Percentiles rank a stretch among this genome's conserved stretches.
These are phyloP conservation scores for Fusarium succisae DNA, from an alignment of 2,329 filamentous ascomycete species.

Conservation along the genomic window DNA sequence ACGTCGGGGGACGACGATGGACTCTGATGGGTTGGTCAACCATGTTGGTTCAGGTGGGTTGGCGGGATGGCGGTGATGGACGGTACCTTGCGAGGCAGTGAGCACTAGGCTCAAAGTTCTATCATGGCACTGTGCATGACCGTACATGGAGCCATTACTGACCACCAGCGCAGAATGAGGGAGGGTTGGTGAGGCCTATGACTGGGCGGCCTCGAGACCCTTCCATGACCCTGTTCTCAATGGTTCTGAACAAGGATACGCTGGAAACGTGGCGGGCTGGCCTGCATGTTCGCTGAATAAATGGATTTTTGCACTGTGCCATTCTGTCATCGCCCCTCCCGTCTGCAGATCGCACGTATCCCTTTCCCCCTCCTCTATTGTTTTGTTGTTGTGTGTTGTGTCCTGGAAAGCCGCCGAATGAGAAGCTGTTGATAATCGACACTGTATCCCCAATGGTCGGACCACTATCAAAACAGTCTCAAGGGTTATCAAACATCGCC, in stretches of 20 bases:
- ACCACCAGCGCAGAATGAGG: constrained; percentile 21
- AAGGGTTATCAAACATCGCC: constrained; percentile 20
- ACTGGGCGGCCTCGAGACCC: constrained; percentile 37
- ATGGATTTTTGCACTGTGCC: constrained; percentile 29
- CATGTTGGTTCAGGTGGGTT: constrained; percentile 8
- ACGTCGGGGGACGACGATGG: constrained; percentile 4
- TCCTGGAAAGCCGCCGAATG: constrained; percentile 28
- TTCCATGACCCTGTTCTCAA: constrained; percentile 15
- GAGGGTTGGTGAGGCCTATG: constrained; percentile 37
- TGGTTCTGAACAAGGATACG: constrained; percentile 34
- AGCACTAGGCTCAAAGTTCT: constrained; percentile 29
- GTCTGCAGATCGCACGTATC: constrained; percentile 32
- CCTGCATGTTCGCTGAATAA: constrained; percentile 5
- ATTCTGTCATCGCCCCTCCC: constrained; percentile 28
- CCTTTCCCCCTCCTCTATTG: neutral
- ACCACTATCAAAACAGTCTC: constrained; percentile 11
- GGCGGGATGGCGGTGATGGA: constrained; percentile 27
- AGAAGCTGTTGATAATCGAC: constrained; percentile 20
- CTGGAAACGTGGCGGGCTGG: constrained; percentile 43
- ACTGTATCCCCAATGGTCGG: constrained; percentile 26
- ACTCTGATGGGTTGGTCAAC: neutral
- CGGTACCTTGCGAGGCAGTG: constrained; percentile 35
- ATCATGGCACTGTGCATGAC: constrained; percentile 31
- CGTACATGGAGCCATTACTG: constrained; percentile 29
- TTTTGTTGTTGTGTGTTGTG: constrained; percentile 15